These are phyloP conservation scores for Sordaria brevicollis DNA, from an alignment of 495 filamentous ascomycete genomes.

Conservation along the genomic window DNA sequence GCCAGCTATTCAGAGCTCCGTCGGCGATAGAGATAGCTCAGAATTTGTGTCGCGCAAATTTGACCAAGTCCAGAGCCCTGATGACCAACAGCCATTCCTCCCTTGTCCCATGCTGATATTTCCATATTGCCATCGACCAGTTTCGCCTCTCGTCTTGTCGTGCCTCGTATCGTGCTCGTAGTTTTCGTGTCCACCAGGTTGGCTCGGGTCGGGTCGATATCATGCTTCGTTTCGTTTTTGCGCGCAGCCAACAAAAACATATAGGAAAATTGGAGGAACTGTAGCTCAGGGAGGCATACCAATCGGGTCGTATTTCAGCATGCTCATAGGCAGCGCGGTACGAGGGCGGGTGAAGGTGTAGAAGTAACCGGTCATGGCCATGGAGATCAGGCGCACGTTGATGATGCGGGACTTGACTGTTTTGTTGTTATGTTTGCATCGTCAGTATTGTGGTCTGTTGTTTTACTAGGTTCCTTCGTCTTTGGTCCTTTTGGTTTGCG, in stretches of 20 bases:
- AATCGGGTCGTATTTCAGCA: constrained; percentile 98
- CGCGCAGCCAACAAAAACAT: background rate
- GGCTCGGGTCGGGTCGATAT: too few species aligned
- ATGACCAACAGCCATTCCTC: too few species aligned
- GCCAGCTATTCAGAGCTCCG: background rate
- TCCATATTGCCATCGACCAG: too few species aligned
- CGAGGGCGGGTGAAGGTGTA: constrained; percentile 80
- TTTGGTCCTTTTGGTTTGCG: too few species aligned
- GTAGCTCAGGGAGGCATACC: constrained; percentile 47
- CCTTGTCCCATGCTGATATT: too few species aligned
- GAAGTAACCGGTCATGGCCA: constrained; percentile 98
- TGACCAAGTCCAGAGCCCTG: too few species aligned
- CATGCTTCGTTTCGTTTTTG: background rate
- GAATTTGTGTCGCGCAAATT: background rate
- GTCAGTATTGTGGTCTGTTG: too few species aligned
- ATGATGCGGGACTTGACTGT: constrained; percentile 87
- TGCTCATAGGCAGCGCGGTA: constrained; percentile 71
- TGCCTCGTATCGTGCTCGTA: too few species aligned
- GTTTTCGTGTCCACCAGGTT: too few species aligned
- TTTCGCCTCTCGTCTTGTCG: too few species aligned
- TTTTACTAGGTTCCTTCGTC: too few species aligned
- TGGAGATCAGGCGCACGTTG: constrained; percentile 87
- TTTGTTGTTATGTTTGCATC: background rate
- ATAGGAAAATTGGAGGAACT: background rate
- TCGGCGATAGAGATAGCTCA: too few species aligned